Evolutionary conservation across 176 grass and related monocot species (phyloP).

Genomic region (Juncus inflexus): DNA sequence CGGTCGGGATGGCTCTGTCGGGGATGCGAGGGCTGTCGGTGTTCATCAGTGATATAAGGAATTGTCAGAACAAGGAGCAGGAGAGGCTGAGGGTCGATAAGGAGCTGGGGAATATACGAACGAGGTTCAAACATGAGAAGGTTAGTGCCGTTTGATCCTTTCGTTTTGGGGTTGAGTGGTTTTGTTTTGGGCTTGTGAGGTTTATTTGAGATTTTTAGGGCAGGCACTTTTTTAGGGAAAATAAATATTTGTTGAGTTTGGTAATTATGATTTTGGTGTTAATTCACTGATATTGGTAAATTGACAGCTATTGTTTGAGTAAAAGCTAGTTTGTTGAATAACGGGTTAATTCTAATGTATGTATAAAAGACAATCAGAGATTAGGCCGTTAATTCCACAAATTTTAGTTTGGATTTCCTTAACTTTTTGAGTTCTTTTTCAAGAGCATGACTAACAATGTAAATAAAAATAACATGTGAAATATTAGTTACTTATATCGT

Average conservation of each 20-base stretch:
- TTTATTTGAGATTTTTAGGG: slow-evolving; percentile 15
- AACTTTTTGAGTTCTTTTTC: neutral
- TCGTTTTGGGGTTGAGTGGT: neutral
- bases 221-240: neutral
- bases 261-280: neutral
- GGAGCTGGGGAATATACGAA: slow-evolving; percentile 97
- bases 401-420: too few relatives aligned
- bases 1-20: slow-evolving; percentile 71
- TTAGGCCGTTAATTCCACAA: too few relatives aligned
- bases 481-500: neutral
- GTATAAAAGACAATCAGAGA: too few relatives aligned
- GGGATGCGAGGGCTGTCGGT: slow-evolving; percentile 97
- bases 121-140: slow-evolving; percentile 96
- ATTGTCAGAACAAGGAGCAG: slow-evolving; percentile 99
- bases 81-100: slow-evolving; percentile 96
- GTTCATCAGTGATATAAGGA: slow-evolving; percentile 98
- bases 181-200: slow-evolving; percentile 4
- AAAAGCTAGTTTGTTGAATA: neutral
- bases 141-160: slow-evolving; percentile 19
- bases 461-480: neutral
- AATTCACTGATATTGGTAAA: neutral
- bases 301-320: slow-evolving; percentile 8
- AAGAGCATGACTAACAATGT: slow-evolving; percentile 6
- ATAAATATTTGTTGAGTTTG: neutral
- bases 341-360: neutral